Base-by-base conservation (phyloP, 495 filamentous ascomycete species). In the Trichoderma orchidacearum region DNA sequence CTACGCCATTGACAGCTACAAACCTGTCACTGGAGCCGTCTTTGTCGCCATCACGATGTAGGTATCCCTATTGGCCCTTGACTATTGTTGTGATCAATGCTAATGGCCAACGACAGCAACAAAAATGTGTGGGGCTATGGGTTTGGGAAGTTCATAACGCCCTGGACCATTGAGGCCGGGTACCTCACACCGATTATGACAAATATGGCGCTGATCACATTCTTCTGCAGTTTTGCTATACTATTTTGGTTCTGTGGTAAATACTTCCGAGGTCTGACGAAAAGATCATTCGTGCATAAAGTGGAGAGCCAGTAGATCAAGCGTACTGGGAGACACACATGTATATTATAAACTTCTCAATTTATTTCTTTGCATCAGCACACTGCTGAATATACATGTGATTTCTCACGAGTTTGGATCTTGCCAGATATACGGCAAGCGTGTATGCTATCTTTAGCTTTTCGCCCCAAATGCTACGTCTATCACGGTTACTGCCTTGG, bases 191-290 rank as follows among this genome's bases (percentile, higher is more conserved):
- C 58, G 13, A 34, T 60, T 15, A 48, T 81, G 74, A 61, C 74
- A 57, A 80, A 79, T 58, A 79, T 78, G 73, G 62, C 65, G 32
- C 61, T 84, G 68, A 69, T 72, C 21, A 68, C 70, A 15, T 60
- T 82, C 23, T 84, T 72, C 66, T 79, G 74, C 66, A 66, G 74
- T 17, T 78, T 68, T 58, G 78, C 73, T 3, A 70, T 81, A 25
- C 59, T 80, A 13, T 81, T 81, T 62, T 83, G 76, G 61, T 76
- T 68, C 56, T 75, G 72, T 55, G 80, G 80, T 3, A 84, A 84
- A 72, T 74, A 63, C 8, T 76, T 81, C 57, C 62, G 80, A 51
- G 72, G 71, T 58, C 80, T 73, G 75, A 79, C 73, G 1, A 77
- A 67, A 59, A 74, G 79, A 54, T 76, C 72, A 18, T 72, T 65